Evolutionary conservation across 345 rosid species (phyloP).

Genomic region (Cardamine resedifolia): DNA sequence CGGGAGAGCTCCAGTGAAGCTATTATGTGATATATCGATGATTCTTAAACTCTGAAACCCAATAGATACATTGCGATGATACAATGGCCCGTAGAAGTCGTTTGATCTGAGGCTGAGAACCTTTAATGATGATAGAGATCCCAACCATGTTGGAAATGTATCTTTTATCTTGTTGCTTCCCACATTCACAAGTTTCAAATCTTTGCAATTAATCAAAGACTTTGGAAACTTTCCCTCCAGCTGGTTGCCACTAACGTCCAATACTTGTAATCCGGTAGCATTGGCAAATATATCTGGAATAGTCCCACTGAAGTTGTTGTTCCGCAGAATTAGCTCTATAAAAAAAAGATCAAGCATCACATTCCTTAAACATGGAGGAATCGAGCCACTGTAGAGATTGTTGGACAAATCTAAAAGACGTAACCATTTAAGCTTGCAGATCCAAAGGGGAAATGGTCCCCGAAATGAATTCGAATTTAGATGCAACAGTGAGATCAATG

Average conservation of each 20-base stretch:
- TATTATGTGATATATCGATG: constrained; percentile 43
- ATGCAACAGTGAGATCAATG: neutral
- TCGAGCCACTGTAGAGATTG: constrained; percentile 36
- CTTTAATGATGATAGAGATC: constrained; percentile 24
- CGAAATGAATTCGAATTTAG: constrained; percentile 8
- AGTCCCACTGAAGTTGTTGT: constrained; percentile 5
- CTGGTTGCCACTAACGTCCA: constrained; percentile 22
- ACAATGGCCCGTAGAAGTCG: constrained; percentile 33
- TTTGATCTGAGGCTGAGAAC: constrained; percentile 49
- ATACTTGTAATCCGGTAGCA: neutral
- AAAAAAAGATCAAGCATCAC: too few species aligned
- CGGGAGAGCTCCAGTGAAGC: constrained; percentile 26
- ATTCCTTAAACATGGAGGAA: constrained; percentile 38
- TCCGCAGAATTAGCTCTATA: constrained; percentile 5
- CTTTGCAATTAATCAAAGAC: constrained; percentile 9
- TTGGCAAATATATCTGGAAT: constrained; percentile 18
- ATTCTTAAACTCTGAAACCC: constrained; percentile 43
- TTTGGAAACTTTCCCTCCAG: constrained; percentile 35
- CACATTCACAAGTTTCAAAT: constrained; percentile 40
- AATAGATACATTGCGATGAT: neutral
- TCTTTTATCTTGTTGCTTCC: constrained; percentile 43
- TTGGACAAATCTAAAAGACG: constrained; percentile 44
- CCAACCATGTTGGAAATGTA: constrained; percentile 17
- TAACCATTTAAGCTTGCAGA: constrained; percentile 33
- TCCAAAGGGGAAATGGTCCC: constrained; percentile 35